Percentiles rank a stretch among this genome's conserved stretches.
These are phyloP conservation scores for Earliella scabrosa DNA, from an alignment of 1,284 basidiomycete genomes.

Conservation along the genomic window DNA sequence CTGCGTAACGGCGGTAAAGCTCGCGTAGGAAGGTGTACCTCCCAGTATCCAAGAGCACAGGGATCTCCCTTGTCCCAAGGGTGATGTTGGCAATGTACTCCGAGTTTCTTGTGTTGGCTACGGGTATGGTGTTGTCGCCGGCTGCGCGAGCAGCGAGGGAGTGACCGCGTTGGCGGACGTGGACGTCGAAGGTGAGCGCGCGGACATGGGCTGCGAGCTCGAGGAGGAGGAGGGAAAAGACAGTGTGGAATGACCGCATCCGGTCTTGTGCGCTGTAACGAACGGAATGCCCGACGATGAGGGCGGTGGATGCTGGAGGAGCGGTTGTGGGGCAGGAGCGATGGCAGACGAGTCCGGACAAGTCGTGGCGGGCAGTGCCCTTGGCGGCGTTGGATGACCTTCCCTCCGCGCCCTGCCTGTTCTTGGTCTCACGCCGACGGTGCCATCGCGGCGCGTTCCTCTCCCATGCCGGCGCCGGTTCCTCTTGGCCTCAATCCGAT, in stretches of 20 bases:
- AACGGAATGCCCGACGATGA: conserved; percentile 22
- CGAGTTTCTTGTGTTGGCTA: conserved; percentile 33
- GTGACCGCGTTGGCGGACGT: conserved; percentile 36
- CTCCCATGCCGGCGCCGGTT: too few species aligned
- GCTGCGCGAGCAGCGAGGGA: conserved; percentile 17
- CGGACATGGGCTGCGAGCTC: conserved; percentile 37
- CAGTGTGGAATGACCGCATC: conserved; percentile 53
- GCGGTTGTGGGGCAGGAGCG: conserved; percentile 15
- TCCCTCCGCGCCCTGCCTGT: neutral
- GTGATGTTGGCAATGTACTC: conserved; percentile 44
- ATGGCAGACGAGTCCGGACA: conserved; percentile 1
- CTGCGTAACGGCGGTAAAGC: neutral
- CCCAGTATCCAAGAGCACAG: conserved; percentile 45
- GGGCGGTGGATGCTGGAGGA: conserved; percentile 14
- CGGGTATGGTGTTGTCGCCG: conserved; percentile 19
- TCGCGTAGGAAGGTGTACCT: conserved; percentile 31
- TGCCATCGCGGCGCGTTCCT: too few species aligned
- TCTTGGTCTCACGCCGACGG: neutral
- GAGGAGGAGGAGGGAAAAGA: conserved; percentile 49
- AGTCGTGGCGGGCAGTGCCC: conserved; percentile 6
- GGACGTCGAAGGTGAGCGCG: conserved; percentile 54
- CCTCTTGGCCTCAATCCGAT: neutral
- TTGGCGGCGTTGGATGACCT: conserved; percentile 1
- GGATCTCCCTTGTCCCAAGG: conserved; percentile 37
- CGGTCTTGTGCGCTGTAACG: conserved; percentile 21